Conservation (phyloP, 805 yeast genomes). For the Pichia gijzeniarum region DNA sequence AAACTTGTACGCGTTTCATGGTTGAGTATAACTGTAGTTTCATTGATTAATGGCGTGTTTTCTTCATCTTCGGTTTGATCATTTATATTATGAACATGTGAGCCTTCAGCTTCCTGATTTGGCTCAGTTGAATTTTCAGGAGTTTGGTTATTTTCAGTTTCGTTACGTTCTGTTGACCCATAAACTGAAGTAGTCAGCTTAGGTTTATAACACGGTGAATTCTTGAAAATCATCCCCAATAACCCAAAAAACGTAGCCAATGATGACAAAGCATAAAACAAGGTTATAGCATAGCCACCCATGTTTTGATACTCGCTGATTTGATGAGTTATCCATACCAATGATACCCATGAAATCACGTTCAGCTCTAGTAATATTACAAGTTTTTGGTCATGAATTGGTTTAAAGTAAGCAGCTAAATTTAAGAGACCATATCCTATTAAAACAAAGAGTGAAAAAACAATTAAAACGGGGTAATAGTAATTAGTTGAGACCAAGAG, state of each 20-base stretch:
- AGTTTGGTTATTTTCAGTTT: conserved; percentile 9
- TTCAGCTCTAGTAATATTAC: conserved; percentile 49
- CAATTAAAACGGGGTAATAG: conserved; percentile 42
- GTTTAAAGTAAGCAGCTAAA: conserved; percentile 36
- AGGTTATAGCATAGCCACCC: conserved; percentile 45
- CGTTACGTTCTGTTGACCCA: not conserved
- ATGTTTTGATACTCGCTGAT: conserved; percentile 43
- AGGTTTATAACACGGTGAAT: conserved; percentile 3
- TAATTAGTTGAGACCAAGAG: conserved; percentile 46
- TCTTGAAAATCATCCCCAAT: conserved; percentile 5
- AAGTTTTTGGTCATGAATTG: conserved; percentile 55
- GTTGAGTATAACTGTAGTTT: conserved; percentile 21
- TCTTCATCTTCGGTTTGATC: conserved; percentile 6
- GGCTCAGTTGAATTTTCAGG: too few species aligned
- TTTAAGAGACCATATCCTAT: conserved; percentile 53
- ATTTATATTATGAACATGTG: conserved; percentile 6
- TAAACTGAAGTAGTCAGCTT: not conserved
- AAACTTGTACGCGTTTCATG: conserved; percentile 25
- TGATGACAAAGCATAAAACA: conserved; percentile 42
- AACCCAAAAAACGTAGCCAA: conserved; percentile 44
- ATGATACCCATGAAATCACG: conserved; percentile 48
- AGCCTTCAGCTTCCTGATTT: not conserved
- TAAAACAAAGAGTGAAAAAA: conserved; percentile 42
- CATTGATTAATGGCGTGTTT: conserved; percentile 8
- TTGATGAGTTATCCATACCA: conserved; percentile 45